A percentile compares a stretch with the other conserved stretches of the same genome.
These are phyloP conservation scores for Candida tibetensis DNA, from an alignment of 805 yeast species.

Conservation along the genomic window DNA sequence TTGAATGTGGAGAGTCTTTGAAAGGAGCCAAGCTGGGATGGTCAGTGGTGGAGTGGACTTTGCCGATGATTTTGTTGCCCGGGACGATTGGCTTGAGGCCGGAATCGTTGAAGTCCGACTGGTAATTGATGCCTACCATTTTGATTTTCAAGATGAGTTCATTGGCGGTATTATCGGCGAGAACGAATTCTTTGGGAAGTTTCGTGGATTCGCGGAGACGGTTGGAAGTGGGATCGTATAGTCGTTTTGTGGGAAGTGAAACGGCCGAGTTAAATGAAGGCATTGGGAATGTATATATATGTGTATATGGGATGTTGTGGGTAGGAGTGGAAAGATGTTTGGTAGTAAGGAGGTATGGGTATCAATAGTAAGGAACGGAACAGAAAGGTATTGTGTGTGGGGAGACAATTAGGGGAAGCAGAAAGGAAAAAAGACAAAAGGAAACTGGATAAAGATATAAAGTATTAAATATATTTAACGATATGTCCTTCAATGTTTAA, in stretches of 20 bases:
- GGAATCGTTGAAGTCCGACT: slow-evolving; percentile 21
- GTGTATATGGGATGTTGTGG: no score
- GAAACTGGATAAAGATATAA: no score
- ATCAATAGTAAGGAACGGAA: no score
- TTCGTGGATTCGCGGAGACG: slow-evolving; percentile 24
- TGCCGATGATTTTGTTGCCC: slow-evolving; percentile 33
- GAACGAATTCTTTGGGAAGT: slow-evolving; percentile 23
- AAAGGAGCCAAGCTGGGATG: slow-evolving; percentile 3
- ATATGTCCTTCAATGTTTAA: no score
- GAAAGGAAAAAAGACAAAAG: no score
- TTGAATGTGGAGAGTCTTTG: slow-evolving; percentile 9
- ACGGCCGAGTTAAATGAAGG: slow-evolving; percentile 4
- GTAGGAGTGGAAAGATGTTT: no score
- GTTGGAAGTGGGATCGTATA: slow-evolving; percentile 18
- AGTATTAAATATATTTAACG: no score
- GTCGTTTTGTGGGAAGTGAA: slow-evolving; percentile 24
- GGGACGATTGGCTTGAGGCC: slow-evolving; percentile 24
- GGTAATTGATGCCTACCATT: slow-evolving; percentile 26
- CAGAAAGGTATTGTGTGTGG: no score
- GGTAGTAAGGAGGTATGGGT: no score
- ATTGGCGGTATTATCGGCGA: slow-evolving; percentile 7
- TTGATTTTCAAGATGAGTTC: slow-evolving; percentile 27
- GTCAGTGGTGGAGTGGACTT: slow-evolving; percentile 14
- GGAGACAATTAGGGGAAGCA: no score
- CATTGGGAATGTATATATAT: no score